phyloP scores from a whole-genome alignment of 345 rosid genomes.

The Firmiana major region DNA sequence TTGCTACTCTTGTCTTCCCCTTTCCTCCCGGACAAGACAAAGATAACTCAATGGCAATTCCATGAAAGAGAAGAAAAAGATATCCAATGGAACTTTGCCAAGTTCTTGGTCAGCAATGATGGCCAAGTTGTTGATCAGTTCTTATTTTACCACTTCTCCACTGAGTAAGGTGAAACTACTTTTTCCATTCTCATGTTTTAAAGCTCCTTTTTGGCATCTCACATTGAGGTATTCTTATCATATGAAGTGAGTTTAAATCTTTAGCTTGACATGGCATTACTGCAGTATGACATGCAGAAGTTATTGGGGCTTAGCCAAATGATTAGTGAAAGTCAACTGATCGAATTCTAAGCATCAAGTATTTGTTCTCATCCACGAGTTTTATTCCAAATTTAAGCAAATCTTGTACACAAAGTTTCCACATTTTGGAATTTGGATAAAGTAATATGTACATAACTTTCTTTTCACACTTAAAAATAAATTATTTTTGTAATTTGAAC shows the following conservation, averaged over 20 bases:
- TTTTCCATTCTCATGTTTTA: neutral
- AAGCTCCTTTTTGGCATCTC: neutral
- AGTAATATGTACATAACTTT: no score
- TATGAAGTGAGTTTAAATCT: neutral
- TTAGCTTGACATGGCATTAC: neutral
- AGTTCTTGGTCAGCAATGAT: constrained; percentile 77
- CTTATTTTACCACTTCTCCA: constrained; percentile 85
- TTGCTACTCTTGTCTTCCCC: neutral
- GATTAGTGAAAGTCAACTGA: neutral
- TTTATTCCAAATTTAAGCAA: neutral
- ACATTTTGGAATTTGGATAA: no score
- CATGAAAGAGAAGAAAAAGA: constrained; percentile 22
- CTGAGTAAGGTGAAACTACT: constrained; percentile 57
- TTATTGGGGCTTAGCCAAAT: constrained; percentile 4
- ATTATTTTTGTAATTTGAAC: no score
- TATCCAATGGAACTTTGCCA: constrained; percentile 92
- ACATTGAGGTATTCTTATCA: neutral
- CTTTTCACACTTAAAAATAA: no score
- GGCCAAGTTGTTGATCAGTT: constrained; percentile 70
- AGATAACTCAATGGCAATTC: constrained; percentile 28
- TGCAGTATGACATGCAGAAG: constrained; percentile 17
- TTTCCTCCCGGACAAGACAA: neutral
- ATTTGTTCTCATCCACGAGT: neutral
- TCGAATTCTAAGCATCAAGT: neutral
- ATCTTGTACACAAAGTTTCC: no score